These are phyloP conservation scores for Penicillium sp. DNA, from an alignment of 2,329 filamentous ascomycete species.

Conservation along the genomic window DNA sequence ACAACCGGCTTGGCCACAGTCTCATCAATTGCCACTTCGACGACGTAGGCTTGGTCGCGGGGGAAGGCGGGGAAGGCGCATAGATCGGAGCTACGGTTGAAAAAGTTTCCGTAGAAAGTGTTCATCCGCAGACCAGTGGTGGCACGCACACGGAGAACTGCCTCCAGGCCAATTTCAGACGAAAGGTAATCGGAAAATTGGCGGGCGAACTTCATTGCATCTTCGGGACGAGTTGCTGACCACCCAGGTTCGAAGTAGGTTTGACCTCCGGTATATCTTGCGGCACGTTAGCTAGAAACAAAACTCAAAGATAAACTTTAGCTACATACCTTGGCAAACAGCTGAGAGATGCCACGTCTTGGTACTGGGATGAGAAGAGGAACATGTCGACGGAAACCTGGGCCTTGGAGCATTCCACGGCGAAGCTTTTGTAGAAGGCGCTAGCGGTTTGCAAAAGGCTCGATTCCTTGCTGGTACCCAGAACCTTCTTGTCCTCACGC, in stretches of 20 bases:
- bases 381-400: conserved; percentile 99
- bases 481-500: conserved; percentile 92
- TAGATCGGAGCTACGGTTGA: conserved; percentile 95
- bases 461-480: conserved; percentile 92
- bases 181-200: conserved; percentile 98
- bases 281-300: no score
- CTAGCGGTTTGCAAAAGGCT: conserved; percentile 86
- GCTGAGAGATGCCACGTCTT: conserved; percentile 94
- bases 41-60: conserved; percentile 94
- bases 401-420: conserved; percentile 97
- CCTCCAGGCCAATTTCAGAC: conserved; percentile 92
- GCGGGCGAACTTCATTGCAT: conserved; percentile 95
- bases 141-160: conserved; percentile 90
- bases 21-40: conserved; percentile 98
- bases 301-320: no score
- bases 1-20: conserved; percentile 88
- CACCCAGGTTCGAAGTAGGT: conserved; percentile 99
- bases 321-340: conserved; percentile 95
- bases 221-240: conserved; percentile 91
- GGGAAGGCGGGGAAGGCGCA: conserved; percentile 98
- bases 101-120: conserved; percentile 99
- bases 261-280: conserved; percentile 81
- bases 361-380: conserved; percentile 92
- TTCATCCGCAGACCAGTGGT: conserved; percentile 95
- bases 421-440: conserved; percentile 98